Evolutionary conservation across 495 filamentous ascomycete genomes (phyloP).

Genomic region (Letharia columbiana): DNA sequence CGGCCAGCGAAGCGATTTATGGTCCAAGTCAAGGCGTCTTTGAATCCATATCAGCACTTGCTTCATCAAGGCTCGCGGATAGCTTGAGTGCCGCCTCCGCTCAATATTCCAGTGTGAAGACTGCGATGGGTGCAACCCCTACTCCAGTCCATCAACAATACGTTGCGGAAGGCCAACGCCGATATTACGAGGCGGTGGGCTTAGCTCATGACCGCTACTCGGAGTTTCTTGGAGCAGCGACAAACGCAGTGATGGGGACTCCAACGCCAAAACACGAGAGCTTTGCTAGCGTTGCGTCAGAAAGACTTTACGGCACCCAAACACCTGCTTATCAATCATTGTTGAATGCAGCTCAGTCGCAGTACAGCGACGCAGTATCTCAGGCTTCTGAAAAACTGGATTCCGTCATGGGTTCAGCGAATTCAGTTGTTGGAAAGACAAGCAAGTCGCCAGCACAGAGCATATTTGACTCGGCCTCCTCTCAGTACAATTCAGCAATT

Average conservation of each 20-base stretch:
- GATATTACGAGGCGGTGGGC: conserved; percentile 71
- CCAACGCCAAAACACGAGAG: conserved; percentile 38
- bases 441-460: conserved; percentile 35
- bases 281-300: conserved; percentile 27
- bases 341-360: conserved; percentile 39
- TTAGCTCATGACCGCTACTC: conserved; percentile 69
- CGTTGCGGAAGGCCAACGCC: conserved; percentile 53
- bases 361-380: conserved; percentile 40
- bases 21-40: conserved; percentile 39
- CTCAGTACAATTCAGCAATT: conserved; percentile 40
- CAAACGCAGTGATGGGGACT: conserved; percentile 45
- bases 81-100: conserved; percentile 56
- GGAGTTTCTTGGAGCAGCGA: conserved; percentile 61
- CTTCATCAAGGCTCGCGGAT: conserved; percentile 54
- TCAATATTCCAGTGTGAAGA: conserved; percentile 53
- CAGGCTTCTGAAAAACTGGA: conserved; percentile 44
- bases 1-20: conserved; percentile 29
- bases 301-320: conserved; percentile 28
- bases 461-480: conserved; percentile 41
- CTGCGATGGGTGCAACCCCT: conserved; percentile 49
- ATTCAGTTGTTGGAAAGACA: conserved; percentile 36
- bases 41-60: conserved; percentile 54
- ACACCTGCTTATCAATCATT: conserved; percentile 33
- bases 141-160: conserved; percentile 46
- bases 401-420: conserved; percentile 39